Percentiles rank a stretch among this genome's conserved stretches.
phyloP scores from a whole-genome alignment of 345 rosid genomes.

The Syzygium aromaticum region DNA sequence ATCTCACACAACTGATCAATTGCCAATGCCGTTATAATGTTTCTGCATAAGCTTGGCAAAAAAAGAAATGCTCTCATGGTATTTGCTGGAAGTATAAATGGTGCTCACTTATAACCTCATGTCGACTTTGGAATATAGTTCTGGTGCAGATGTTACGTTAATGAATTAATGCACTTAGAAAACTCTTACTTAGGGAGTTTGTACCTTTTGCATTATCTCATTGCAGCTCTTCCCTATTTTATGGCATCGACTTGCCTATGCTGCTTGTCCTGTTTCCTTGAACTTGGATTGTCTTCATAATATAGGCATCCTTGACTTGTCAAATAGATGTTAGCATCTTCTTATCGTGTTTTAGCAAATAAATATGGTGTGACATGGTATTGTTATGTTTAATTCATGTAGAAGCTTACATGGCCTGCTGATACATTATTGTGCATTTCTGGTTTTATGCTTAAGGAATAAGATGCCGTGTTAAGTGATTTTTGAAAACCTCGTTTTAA shows the following conservation, averaged over 20 bases:
- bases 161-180: background rate
- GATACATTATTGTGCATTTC: background rate
- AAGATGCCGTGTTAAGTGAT: background rate
- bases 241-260: background rate
- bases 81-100: background rate
- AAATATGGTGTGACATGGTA: background rate
- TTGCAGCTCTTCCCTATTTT: background rate
- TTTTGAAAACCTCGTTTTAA: constrained; percentile 11
- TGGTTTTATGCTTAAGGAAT: background rate
- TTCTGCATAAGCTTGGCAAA: background rate
- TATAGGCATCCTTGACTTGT: background rate
- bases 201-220: background rate
- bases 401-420: background rate
- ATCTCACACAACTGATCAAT: background rate
- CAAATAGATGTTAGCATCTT: background rate
- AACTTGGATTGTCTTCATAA: background rate
- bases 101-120: background rate
- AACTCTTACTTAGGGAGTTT: background rate
- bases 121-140: background rate
- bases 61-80: background rate
- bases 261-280: background rate
- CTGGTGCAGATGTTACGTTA: background rate
- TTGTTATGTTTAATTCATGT: background rate
- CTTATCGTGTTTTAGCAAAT: background rate
- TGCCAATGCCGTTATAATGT: background rate